A percentile compares a stretch with the other conserved stretches of the same genome.
Evolutionary conservation across 495 filamentous ascomycete species (phyloP).

Genomic region (Cladorrhinum samala): DNA sequence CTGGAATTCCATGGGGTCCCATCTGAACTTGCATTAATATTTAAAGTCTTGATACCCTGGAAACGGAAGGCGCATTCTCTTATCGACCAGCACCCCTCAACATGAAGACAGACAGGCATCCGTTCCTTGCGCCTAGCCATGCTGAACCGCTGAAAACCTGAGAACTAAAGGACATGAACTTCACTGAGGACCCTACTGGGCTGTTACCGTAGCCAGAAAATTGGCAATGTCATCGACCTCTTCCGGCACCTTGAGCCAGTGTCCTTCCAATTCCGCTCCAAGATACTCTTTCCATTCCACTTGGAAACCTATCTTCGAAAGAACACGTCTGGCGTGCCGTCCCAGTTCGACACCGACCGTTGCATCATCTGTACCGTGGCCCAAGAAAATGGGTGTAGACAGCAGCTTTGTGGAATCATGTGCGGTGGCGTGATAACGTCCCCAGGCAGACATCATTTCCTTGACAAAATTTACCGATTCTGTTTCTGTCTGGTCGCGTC

Average conservation of each 20-base stretch:
- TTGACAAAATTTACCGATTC: not conserved
- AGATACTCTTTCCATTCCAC: slow-evolving; percentile 18
- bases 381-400: slow-evolving; percentile 10
- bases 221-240: slow-evolving; percentile 19
- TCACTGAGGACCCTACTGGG: not conserved
- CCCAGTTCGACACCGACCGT: slow-evolving; percentile 16
- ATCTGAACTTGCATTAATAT: too few species aligned
- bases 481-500: not conserved
- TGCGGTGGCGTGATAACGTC: too few species aligned
- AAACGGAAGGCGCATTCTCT: slow-evolving; percentile 4
- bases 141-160: too few species aligned
- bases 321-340: slow-evolving; percentile 3
- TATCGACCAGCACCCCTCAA: too few species aligned
- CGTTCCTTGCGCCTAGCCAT: too few species aligned
- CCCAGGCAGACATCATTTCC: slow-evolving; percentile 6
- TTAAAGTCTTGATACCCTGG: too few species aligned
- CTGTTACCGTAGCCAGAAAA: slow-evolving; percentile 8
- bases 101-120: too few species aligned
- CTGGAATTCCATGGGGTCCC: too few species aligned
- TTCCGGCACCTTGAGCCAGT: slow-evolving; percentile 22
- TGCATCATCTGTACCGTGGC: slow-evolving; percentile 17
- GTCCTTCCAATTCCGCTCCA: slow-evolving; percentile 16
- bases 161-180: not conserved
- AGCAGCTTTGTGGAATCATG: not conserved
- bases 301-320: slow-evolving; percentile 8